These are phyloP conservation scores for Boletus smithii DNA, from an alignment of 1,284 basidiomycete species.

Conservation along the genomic window DNA sequence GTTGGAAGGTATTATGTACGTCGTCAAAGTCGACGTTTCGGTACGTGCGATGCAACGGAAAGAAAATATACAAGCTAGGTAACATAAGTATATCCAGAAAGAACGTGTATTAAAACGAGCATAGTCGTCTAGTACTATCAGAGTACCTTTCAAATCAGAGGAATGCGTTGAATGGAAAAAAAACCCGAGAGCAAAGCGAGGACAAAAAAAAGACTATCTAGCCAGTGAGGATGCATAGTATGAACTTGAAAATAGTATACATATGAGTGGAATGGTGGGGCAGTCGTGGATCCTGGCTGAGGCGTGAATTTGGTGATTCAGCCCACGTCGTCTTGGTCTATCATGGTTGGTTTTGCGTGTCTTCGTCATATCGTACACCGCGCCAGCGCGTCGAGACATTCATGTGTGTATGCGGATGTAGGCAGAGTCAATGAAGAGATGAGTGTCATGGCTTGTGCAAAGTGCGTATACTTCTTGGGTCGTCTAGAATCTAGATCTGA, in stretches of 20 bases:
- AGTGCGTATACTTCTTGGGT: not conserved
- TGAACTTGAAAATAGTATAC: constrained; percentile 8
- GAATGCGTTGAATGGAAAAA: not conserved
- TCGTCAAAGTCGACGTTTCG: not conserved
- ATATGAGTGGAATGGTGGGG: not conserved
- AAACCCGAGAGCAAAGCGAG: not conserved
- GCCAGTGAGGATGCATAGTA: constrained; percentile 5
- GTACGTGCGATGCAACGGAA: constrained; percentile 1
- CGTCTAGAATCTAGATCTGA: constrained; percentile 11
- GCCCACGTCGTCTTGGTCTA: not conserved
- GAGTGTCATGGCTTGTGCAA: not conserved
- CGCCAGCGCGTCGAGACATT: constrained; percentile 14
- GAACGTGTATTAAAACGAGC: constrained; percentile 27
- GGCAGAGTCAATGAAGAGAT: not conserved
- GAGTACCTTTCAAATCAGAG: not conserved
- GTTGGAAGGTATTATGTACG: constrained; percentile 4
- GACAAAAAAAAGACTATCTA: not conserved
- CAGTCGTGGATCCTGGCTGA: not conserved
- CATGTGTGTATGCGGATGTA: not conserved
- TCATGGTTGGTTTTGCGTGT: not conserved
- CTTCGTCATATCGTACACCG: constrained; percentile 25
- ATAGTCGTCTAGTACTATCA: constrained; percentile 14
- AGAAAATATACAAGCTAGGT: constrained; percentile 5
- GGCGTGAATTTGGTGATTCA: not conserved
- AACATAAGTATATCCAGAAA: constrained; percentile 13